Evolutionary conservation across 23 red algal species (phyloP), one percentile per base, ranked within the genome.

Genomic region (Gracilariopsis chorda): DNA sequence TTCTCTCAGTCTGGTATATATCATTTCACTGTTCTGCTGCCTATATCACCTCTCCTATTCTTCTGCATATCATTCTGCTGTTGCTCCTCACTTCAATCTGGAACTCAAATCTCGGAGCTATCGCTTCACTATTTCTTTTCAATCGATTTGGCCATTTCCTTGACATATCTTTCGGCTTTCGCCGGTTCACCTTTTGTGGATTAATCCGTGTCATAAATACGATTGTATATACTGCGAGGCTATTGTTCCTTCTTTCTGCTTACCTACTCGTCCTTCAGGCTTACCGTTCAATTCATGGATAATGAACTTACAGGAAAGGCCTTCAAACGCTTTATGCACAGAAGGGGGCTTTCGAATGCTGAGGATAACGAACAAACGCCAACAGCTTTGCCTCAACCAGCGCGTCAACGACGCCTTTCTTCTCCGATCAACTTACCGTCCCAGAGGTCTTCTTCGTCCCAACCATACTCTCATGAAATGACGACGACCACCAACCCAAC

Each of bases 281-380:
- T 58, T 62, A 4, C n/a, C 4, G 6, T 62, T 62, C 3, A 44
- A 46, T 5, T 27, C 7, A 90, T 90, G 86, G 86, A 90, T 35
- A 44, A 77, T 53, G 86, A 90, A 43, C 32, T 90, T 43, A 64
- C 68, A 25, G 72, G 29, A 35, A 90, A 90, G 27, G 86, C n/a
- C 17, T 90, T 90, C 69, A 48, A 28, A 51, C 68, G 86, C 20
- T 90, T 90, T 35, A 43, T 90, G 55, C 86, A 70, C 11, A 43
- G 67, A 7, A 48, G 86, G 25, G 86, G 86, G 1, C 72, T 90
- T 2, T 40, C 35, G 23, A 43, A 46, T 4, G 70, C 67, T n/a
- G 52, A 61, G 10, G 43, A 48, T 23, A 70, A 90, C 12, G 70
- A 78, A 3, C 28, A 63, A 58, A 9, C 19, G 32, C 76, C 23